Evolutionary conservation across 225 moss, liverwort and hornwort genomes (phyloP), one percentile per base, ranked within the genome.

Genomic region (Straminergon stramineum): DNA sequence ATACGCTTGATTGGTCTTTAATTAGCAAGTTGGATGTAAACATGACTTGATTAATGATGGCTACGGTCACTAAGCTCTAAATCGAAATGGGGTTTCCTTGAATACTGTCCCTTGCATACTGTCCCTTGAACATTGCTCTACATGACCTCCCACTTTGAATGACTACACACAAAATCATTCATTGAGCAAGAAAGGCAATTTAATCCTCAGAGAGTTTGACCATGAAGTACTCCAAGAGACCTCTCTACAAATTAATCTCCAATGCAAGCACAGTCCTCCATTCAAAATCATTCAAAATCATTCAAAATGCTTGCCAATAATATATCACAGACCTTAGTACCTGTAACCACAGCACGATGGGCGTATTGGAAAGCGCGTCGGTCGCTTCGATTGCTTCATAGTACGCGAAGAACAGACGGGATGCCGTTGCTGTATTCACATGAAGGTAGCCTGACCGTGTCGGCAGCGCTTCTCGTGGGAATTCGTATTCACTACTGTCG

Each of bases 301-400:
- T 64, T 41, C 15, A 27, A 67, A 87, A 56, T 32, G 24, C 11
- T 86, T 63, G 76, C 79, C 53, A 67, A 79, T 65, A 65, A 55
- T 51, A 52, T 11, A 66, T 48, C 61, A 48, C 35, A 75, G 45
- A 75, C 75, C 75, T 48, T 60, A 35, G 27, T 89, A 92, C 93
- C 91, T 93, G 91, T 45, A 94, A 86, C 93, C 93, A 95, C 69
- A 94, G 84, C 21, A 95, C 51, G 63, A 95, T 48, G 76, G 95
- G 95, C 48, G 94, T 92, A n/a, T 80, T 76, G 10, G 86, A 83
- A 28, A 93, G 88, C 71, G 88, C 89, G 20, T 84, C 84, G 30
- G 79, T 31, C 34, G 91, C 82, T 10, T 93, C 86, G 23, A 92
- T 69, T 43, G 95, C 95, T 85, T 95, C 95, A 77, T 95, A 93